Evolutionary conservation across 495 filamentous ascomycete genomes (phyloP).

Genomic region (Delitschia confertaspora): DNA sequence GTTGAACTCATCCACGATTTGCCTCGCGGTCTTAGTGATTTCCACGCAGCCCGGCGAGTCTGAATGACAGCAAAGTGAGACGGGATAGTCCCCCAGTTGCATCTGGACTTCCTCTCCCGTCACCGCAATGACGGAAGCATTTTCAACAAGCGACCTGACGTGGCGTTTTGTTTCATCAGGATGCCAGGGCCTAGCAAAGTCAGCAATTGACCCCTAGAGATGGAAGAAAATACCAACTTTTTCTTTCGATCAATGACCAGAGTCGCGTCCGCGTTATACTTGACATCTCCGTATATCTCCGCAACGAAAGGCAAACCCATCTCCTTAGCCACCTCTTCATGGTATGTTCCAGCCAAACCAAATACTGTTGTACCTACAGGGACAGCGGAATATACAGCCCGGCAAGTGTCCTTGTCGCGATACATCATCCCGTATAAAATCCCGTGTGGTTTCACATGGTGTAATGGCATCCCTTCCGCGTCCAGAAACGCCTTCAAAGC

Average conservation of each 20-base stretch:
- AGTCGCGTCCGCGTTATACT: conserved; percentile 44
- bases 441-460: conserved; percentile 48
- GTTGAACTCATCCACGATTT: conserved; percentile 33
- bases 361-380: conserved; percentile 48
- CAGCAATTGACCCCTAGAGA: too few relatives aligned
- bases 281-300: conserved; percentile 47
- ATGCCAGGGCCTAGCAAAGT: conserved; percentile 39
- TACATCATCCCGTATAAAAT: conserved; percentile 51
- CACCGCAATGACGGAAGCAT: conserved; percentile 38
- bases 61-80: conserved; percentile 49
- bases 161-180: conserved; percentile 39
- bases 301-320: conserved; percentile 47
- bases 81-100: conserved; percentile 40
- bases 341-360: conserved; percentile 46
- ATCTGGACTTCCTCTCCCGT: conserved; percentile 41
- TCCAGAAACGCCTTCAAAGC: conserved; percentile 50
- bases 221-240: conserved; percentile 30
- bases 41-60: conserved; percentile 46
- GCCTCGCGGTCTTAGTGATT: conserved; percentile 42
- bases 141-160: conserved; percentile 41
- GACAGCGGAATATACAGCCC: conserved; percentile 45
- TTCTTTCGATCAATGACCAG: conserved; percentile 50
- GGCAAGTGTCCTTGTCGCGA: conserved; percentile 42
- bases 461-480: conserved; percentile 44
- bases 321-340: conserved; percentile 46